A percentile compares a stretch with the other conserved stretches of the same genome.
These are phyloP conservation scores for Zymoseptoria ardabiliae DNA, from an alignment of 2,329 filamentous ascomycete genomes.

Conservation along the genomic window DNA sequence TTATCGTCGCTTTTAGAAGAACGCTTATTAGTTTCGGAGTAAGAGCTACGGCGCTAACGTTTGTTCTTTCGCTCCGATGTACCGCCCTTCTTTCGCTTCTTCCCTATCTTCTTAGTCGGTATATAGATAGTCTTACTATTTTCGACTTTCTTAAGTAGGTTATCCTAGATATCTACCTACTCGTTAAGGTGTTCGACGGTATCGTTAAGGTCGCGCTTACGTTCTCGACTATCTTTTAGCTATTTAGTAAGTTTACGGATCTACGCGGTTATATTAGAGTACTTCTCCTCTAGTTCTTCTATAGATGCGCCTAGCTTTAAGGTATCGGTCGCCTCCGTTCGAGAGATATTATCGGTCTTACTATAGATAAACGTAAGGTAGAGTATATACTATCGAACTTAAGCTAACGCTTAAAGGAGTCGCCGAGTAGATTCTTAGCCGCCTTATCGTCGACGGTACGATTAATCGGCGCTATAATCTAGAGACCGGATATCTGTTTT, in stretches of 20 bases:
- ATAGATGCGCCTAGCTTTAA: conserved; percentile 32
- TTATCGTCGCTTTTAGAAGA: conserved; percentile 9
- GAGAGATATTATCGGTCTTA: conserved; percentile 55
- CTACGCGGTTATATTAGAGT: conserved; percentile 21
- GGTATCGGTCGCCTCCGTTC: conserved; percentile 37
- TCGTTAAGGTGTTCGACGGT: conserved; percentile 34
- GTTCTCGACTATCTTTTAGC: conserved; percentile 27
- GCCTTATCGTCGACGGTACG: conserved; percentile 54
- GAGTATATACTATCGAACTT: conserved; percentile 51
- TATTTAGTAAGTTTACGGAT: conserved; percentile 16
- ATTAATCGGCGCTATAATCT: conserved; percentile 57
- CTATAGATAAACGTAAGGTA: conserved; percentile 54
- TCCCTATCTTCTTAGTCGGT: conserved; percentile 18
- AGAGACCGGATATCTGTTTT: conserved; percentile 52
- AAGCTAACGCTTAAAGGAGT: conserved; percentile 52
- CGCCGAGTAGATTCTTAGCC: conserved; percentile 49
- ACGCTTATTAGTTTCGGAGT: conserved; percentile 23
- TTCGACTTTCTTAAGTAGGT: conserved; percentile 31
- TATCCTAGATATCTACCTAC: conserved; percentile 41
- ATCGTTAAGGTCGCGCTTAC: conserved; percentile 29
- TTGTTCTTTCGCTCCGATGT: conserved; percentile 5
- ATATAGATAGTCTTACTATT: conserved; percentile 39
- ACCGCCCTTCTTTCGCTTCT: conserved; percentile 23
- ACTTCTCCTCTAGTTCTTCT: conserved; percentile 18
- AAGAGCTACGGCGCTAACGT: conserved; percentile 13